Base-by-base conservation (phyloP, 371 early-diverging fungal species). In the Actinomortierella wolfii region DNA sequence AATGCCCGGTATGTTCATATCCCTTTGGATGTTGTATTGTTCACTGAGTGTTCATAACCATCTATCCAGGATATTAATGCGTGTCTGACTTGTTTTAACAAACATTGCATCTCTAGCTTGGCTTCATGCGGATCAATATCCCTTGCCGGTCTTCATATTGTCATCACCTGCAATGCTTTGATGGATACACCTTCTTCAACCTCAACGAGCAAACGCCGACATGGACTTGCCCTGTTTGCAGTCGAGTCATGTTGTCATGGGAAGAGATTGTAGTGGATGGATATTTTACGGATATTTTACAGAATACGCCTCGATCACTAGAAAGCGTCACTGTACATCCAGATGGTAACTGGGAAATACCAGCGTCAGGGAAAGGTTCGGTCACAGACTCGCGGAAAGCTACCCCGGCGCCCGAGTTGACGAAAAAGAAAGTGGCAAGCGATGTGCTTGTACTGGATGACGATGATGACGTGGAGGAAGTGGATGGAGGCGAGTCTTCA, bases 171-270 rank as follows among this genome's bases (percentile, higher is more conserved):
- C 90, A 92, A 64, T 93, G 93, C 62, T 93, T 90, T 67, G 93
- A 93, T 56, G 85, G 82, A 6, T 69, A 61, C 11, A 83, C 84
- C 0, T 92, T 85, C 55, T 70, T 92, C 34, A 71, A 81, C 25
- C 83, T 93, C 79, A 91, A 90, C 47, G 87, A 85, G 54, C 87
- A 84, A 44, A 81, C 83, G 3, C 88, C 89, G 0, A 83, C 86
- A 1, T 91, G 89, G 88, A 82, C 80, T 34, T 93, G 93, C 46
- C 93, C 93, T 2, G 83, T 89, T 0, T 93, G 93, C 59, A 78
- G 81, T 57, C 61, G 78, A 18, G 56, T 56, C n/a, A 81, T 91
- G 39, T 63, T 68, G 40, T 78, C 83, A 0, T 86, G 82, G 81
- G 78, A 83, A 9, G 89, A 89, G 48, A 71, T 89, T 14, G 71